Conservation (phyloP, 1,139 yeast genomes). For the Saccharomycopsis hybrid region DNA sequence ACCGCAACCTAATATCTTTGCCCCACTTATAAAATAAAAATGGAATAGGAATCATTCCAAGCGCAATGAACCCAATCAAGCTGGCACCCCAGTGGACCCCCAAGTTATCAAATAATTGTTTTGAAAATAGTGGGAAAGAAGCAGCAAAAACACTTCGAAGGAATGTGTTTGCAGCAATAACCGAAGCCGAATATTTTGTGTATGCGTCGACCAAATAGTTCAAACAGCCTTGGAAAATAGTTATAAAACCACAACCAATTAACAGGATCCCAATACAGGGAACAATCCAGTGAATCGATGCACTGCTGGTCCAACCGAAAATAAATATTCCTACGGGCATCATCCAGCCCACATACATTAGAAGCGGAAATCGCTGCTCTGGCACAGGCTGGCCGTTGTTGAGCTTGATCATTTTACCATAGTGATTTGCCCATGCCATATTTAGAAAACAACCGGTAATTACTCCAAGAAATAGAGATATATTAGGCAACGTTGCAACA, state of each 20-base stretch:
- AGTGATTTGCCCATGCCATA: conserved; percentile 30
- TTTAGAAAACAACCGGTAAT: conserved; percentile 46
- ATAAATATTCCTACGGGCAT: conserved; percentile 80
- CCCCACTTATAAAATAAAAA: conserved; percentile 56
- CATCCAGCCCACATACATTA: conserved; percentile 51
- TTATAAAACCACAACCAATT: conserved; percentile 67
- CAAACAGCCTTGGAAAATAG: conserved; percentile 76
- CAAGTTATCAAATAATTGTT: conserved; percentile 66
- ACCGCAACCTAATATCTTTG: conserved; percentile 37
- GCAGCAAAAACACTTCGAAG: conserved; percentile 51
- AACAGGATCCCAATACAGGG: conserved; percentile 71
- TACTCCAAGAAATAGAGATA: conserved; percentile 57
- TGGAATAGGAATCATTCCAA: conserved; percentile 69
- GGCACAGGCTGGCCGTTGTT: conserved; percentile 64
- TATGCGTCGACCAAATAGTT: conserved; percentile 85
- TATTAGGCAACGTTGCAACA: conserved; percentile 55
- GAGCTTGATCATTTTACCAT: conserved; percentile 53
- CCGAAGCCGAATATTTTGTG: conserved; percentile 71
- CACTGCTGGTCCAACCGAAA: conserved; percentile 69
- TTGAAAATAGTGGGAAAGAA: conserved; percentile 68
- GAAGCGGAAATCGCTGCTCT: conserved; percentile 79
- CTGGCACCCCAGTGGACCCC: conserved; percentile 77
- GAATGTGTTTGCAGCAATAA: conserved; percentile 73
- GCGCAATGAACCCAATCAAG: conserved; percentile 61
- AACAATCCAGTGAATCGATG: conserved; percentile 67